Evolutionary conservation across 1,284 basidiomycete species (phyloP).

Genomic region (Ganoderma resinaceum): DNA sequence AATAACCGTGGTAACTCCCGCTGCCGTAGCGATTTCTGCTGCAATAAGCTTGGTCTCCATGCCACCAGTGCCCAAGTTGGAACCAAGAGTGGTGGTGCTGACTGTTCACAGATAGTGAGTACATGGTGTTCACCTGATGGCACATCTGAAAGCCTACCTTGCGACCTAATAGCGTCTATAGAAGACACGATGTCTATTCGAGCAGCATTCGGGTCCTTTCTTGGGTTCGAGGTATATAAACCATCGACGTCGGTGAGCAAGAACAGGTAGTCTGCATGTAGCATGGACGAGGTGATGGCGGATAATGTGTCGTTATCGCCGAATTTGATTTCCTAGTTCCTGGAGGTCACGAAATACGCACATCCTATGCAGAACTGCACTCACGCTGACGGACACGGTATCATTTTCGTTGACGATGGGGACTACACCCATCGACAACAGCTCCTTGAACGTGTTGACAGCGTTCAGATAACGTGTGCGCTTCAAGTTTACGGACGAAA

Average conservation of each 20-base stretch:
- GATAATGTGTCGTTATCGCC: slow-evolving; percentile 99
- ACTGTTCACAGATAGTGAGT: slow-evolving; percentile 56
- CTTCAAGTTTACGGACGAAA: slow-evolving; percentile 48
- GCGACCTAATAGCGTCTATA: slow-evolving; percentile 79
- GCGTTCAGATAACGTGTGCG: slow-evolving; percentile 94
- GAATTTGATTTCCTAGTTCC: slow-evolving; percentile 93
- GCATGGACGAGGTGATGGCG: slow-evolving; percentile 96
- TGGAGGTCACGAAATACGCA: neutral
- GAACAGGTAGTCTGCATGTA: slow-evolving; percentile 97
- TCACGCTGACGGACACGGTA: slow-evolving; percentile 91
- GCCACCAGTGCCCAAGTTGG: slow-evolving; percentile 94
- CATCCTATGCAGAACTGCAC: slow-evolving; percentile 38
- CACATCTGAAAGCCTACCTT: slow-evolving; percentile 59
- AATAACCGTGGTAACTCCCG: slow-evolving; percentile 95
- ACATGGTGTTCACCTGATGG: too few species aligned
- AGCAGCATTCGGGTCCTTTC: slow-evolving; percentile 86
- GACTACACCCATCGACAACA: slow-evolving; percentile 90
- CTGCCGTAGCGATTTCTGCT: slow-evolving; percentile 95
- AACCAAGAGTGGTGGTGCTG: slow-evolving; percentile 90
- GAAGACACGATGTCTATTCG: slow-evolving; percentile 87
- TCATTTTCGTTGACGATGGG: slow-evolving; percentile 98
- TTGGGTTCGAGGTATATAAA: slow-evolving; percentile 94
- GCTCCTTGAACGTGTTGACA: slow-evolving; percentile 90
- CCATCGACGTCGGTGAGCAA: slow-evolving; percentile 97
- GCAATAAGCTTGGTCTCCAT: slow-evolving; percentile 99